A percentile compares a stretch with the other conserved stretches of the same genome.
These are phyloP conservation scores for Tolypocladium amazonense DNA, from an alignment of 2,329 filamentous ascomycete species.

Conservation along the genomic window DNA sequence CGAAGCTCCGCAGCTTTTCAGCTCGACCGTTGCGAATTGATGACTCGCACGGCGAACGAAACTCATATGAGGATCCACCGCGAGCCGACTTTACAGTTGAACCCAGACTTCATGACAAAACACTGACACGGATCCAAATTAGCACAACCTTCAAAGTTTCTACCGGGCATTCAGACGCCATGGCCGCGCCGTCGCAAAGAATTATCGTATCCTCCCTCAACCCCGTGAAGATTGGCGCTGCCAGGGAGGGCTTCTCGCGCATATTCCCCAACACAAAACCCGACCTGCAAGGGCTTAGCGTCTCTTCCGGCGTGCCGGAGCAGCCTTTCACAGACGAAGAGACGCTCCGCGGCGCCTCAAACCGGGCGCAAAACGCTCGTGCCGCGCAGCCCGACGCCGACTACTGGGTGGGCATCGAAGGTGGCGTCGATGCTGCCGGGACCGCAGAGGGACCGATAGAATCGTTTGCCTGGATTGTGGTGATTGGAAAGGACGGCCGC, in stretches of 20 bases:
- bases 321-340: slow-evolving; percentile 27
- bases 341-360: slow-evolving; percentile 26
- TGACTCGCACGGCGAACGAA: background rate
- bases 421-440: slow-evolving; percentile 20
- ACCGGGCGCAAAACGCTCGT: slow-evolving; percentile 23
- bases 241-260: slow-evolving; percentile 21
- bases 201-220: slow-evolving; percentile 28
- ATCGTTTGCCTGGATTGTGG: slow-evolving; percentile 30
- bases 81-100: too few relatives aligned
- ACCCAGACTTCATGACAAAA: background rate
- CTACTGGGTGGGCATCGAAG: slow-evolving; percentile 31
- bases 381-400: slow-evolving; percentile 18
- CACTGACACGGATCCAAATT: background rate
- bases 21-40: background rate
- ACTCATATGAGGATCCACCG: background rate
- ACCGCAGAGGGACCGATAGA: slow-evolving; percentile 13
- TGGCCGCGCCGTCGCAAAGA: background rate
- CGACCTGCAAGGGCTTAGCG: slow-evolving; percentile 16
- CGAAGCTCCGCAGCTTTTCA: too few relatives aligned
- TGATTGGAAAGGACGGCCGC: slow-evolving; percentile 13
- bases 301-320: slow-evolving; percentile 26
- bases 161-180: background rate
- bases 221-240: slow-evolving; percentile 27
- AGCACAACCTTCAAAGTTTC: background rate
- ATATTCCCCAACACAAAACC: slow-evolving; percentile 20